These are phyloP conservation scores for Boletus bicolor DNA, from an alignment of 768 basidiomycete species.

Conservation along the genomic window DNA sequence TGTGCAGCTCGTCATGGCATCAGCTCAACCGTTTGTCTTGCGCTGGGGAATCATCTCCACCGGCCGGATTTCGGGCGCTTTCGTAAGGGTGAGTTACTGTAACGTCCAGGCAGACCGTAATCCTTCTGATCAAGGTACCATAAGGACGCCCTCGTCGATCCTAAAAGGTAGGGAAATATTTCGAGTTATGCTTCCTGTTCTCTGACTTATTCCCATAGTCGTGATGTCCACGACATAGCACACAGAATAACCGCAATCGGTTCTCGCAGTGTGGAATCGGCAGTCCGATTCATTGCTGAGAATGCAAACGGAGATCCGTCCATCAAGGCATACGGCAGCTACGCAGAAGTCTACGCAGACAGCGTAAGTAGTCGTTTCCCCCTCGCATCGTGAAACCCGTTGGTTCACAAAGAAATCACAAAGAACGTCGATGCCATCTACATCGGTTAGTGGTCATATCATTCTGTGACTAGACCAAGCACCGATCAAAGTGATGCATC, in stretches of 20 bases:
- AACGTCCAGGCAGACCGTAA: background rate
- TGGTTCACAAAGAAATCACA: background rate
- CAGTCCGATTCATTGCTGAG: slow-evolving; percentile 61
- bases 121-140: slow-evolving; percentile 1
- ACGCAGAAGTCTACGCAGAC: slow-evolving; percentile 72
- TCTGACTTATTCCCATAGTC: slow-evolving; percentile 38
- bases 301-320: slow-evolving; percentile 47
- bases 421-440: slow-evolving; percentile 76
- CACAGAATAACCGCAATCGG: slow-evolving; percentile 76
- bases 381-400: background rate
- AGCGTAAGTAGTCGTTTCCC: slow-evolving; percentile 40
- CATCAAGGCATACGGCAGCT: slow-evolving; percentile 69
- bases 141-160: slow-evolving; percentile 75
- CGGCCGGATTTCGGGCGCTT: slow-evolving; percentile 63
- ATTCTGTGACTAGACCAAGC: background rate
- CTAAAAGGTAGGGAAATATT: slow-evolving; percentile 53
- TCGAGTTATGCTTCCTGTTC: background rate
- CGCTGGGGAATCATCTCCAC: slow-evolving; percentile 91
- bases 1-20: slow-evolving; percentile 13
- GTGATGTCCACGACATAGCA: slow-evolving; percentile 57
- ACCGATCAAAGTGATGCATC: slow-evolving; percentile 4
- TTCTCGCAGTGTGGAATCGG: slow-evolving; percentile 67
- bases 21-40: slow-evolving; percentile 41
- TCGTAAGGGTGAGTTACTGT: slow-evolving; percentile 56
- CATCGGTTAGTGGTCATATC: slow-evolving; percentile 45